These are phyloP conservation scores for Fusarium chlamydosporum DNA, from an alignment of 2,329 filamentous ascomycete species.

Conservation along the genomic window DNA sequence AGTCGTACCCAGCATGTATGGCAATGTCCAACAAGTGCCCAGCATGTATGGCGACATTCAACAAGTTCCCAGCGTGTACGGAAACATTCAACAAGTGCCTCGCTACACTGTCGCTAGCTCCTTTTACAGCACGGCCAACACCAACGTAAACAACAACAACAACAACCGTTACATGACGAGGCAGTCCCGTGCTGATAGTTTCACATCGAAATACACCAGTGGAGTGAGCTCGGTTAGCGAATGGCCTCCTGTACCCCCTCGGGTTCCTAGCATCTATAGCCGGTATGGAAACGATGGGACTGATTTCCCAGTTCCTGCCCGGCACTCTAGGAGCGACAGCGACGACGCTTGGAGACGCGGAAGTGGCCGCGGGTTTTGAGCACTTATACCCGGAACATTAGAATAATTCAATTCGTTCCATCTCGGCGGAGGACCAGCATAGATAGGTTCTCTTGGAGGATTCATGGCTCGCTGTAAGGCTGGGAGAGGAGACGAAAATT, in stretches of 20 bases:
- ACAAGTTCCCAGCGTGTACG: slow-evolving; percentile 32
- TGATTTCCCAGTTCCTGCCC: slow-evolving; percentile 30
- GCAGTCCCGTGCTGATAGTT: slow-evolving; percentile 58
- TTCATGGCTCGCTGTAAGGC: slow-evolving; percentile 37
- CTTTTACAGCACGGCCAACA: slow-evolving; percentile 39
- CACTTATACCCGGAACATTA: slow-evolving; percentile 8
- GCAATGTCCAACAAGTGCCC: slow-evolving; percentile 17
- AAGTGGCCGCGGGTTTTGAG: slow-evolving; percentile 32
- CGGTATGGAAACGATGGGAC: slow-evolving; percentile 31
- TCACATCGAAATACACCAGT: slow-evolving; percentile 64
- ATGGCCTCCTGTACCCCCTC: slow-evolving; percentile 45
- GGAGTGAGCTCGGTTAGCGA: slow-evolving; percentile 59
- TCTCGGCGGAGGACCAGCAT: slow-evolving; percentile 37
- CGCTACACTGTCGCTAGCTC: slow-evolving; percentile 46
- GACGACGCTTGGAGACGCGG: slow-evolving; percentile 30
- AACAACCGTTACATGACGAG: slow-evolving; percentile 60
- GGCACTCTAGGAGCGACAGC: slow-evolving; percentile 40
- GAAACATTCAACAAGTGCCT: slow-evolving; percentile 42
- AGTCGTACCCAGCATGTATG: slow-evolving; percentile 35
- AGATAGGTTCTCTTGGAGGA: slow-evolving; percentile 26
- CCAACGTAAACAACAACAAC: background rate
- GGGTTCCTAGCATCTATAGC: slow-evolving; percentile 29
- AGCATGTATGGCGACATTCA: slow-evolving; percentile 16
- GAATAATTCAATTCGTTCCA: slow-evolving; percentile 34
- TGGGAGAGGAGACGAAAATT: slow-evolving; percentile 9